Evolutionary conservation across 371 early-diverging fungal species (phyloP).

Genomic region (Mortierella sp.): DNA sequence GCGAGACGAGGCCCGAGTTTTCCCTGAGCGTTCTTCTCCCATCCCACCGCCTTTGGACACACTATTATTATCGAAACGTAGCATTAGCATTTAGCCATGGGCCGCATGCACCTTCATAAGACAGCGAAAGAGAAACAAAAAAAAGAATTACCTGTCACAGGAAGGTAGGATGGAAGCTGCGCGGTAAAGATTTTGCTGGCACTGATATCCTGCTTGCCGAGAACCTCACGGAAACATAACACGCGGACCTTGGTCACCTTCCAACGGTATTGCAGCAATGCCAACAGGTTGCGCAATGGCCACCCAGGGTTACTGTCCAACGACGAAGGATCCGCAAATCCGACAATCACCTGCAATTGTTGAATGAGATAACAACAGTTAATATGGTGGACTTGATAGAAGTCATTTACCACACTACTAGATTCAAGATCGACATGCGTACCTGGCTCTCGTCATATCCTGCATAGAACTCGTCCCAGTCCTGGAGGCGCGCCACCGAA

Average conservation of each 20-base stretch:
- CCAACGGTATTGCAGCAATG: constrained; percentile 70
- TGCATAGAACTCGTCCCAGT: constrained; percentile 63
- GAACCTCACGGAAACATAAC: constrained; percentile 81
- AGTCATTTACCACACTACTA: not conserved
- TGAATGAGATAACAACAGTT: not conserved
- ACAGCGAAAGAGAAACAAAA: not conserved
- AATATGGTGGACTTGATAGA: not conserved
- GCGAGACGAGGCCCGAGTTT: constrained; percentile 88
- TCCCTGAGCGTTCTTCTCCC: constrained; percentile 90
- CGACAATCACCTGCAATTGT: constrained; percentile 65
- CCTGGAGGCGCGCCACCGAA: constrained; percentile 59
- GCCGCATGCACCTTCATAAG: not conserved
- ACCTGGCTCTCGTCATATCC: constrained; percentile 54
- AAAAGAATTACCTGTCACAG: constrained; percentile 23
- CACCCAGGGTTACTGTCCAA: constrained; percentile 82
- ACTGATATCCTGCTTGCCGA: constrained; percentile 51
- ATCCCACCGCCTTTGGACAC: constrained; percentile 83
- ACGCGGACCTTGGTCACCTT: constrained; percentile 65
- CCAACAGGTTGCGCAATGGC: constrained; percentile 90
- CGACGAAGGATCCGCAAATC: constrained; percentile 88
- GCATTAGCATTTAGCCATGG: not conserved
- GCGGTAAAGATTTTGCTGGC: constrained; percentile 47
- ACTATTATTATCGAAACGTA: not conserved
- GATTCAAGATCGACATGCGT: not conserved
- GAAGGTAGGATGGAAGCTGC: constrained; percentile 19